phyloP scores from a whole-genome alignment of 805 yeast species.

The Saitoella complicata region DNA sequence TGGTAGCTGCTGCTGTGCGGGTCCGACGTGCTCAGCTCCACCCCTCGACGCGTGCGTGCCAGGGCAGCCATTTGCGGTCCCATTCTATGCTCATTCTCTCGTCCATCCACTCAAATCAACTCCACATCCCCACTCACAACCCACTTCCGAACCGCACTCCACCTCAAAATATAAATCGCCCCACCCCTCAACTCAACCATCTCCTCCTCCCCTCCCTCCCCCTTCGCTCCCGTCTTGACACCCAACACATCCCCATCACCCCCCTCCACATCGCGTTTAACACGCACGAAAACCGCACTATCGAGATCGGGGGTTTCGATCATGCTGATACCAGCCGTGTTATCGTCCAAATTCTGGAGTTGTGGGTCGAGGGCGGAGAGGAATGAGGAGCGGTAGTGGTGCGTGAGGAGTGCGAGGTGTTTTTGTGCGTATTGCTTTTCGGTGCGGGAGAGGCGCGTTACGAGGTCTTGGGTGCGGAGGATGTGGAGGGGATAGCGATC shows the following conservation, averaged over 20 bases:
- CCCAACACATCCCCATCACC: not conserved
- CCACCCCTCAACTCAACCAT: no score
- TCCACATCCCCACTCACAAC: no score
- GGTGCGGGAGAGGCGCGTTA: conserved; percentile 33
- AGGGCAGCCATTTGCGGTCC: no score
- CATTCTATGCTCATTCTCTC: no score
- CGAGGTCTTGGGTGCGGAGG: conserved; percentile 26
- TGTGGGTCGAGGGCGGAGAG: conserved; percentile 49
- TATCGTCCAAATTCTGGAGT: conserved; percentile 62
- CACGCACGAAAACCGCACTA: conserved; percentile 60
- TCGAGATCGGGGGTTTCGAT: conserved; percentile 61
- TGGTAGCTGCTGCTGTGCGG: no score
- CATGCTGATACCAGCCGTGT: conserved; percentile 54
- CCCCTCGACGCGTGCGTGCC: no score
- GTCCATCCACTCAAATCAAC: no score
- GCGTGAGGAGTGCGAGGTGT: conserved; percentile 42
- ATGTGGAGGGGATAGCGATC: conserved; percentile 53
- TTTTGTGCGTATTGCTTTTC: conserved; percentile 50
- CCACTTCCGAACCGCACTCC: no score
- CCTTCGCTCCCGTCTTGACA: no score
- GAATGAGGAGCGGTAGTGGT: conserved; percentile 49
- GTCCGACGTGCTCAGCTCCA: no score
- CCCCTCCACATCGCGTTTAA: conserved; percentile 21
- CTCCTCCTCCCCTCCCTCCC: no score
- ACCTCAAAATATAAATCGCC: no score